Conservation (phyloP, 1,284 basidiomycete genomes). For the Malassezia restricta region DNA sequence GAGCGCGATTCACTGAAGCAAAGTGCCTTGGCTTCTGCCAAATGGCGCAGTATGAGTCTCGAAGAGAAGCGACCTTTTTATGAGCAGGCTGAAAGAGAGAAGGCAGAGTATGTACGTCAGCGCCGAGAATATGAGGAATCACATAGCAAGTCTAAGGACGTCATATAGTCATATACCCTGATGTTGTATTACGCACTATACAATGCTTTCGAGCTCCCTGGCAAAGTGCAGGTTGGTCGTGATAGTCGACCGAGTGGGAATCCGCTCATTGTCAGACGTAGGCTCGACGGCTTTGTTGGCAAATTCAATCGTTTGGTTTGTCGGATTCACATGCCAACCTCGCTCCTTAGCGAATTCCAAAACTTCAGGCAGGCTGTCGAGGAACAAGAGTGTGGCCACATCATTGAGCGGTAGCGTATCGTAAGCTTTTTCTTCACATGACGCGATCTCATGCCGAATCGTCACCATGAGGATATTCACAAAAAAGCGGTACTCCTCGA, state of each 20-base stretch:
- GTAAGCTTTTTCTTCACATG: slow-evolving; percentile 80
- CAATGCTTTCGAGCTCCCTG: slow-evolving; percentile 44
- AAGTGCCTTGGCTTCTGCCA: slow-evolving; percentile 78
- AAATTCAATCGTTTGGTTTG: slow-evolving; percentile 43
- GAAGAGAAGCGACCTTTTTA: slow-evolving; percentile 57
- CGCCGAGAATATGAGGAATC: slow-evolving; percentile 31
- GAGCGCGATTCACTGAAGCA: slow-evolving; percentile 89
- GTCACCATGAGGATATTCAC: slow-evolving; percentile 84
- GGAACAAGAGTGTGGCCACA: slow-evolving; percentile 75
- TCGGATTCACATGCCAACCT: slow-evolving; percentile 47
- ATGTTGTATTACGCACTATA: slow-evolving; percentile 15
- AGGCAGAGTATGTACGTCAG: slow-evolving; percentile 33
- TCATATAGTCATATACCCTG: too few relatives aligned
- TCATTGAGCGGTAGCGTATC: slow-evolving; percentile 74
- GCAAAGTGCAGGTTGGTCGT: slow-evolving; percentile 39
- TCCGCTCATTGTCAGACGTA: slow-evolving; percentile 11
- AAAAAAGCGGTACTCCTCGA: slow-evolving; percentile 76
- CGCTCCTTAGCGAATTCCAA: slow-evolving; percentile 61
- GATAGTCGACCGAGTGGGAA: slow-evolving; percentile 41
- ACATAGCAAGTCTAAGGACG: not conserved
- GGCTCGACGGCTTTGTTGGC: slow-evolving; percentile 17
- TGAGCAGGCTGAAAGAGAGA: slow-evolving; percentile 35
- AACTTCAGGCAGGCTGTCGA: slow-evolving; percentile 64
- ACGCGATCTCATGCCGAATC: slow-evolving; percentile 86
- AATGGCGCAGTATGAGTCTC: slow-evolving; percentile 81